These are phyloP conservation scores for Vitellaria paradoxa DNA, from an alignment of 179 eudicot species.

Conservation along the genomic window DNA sequence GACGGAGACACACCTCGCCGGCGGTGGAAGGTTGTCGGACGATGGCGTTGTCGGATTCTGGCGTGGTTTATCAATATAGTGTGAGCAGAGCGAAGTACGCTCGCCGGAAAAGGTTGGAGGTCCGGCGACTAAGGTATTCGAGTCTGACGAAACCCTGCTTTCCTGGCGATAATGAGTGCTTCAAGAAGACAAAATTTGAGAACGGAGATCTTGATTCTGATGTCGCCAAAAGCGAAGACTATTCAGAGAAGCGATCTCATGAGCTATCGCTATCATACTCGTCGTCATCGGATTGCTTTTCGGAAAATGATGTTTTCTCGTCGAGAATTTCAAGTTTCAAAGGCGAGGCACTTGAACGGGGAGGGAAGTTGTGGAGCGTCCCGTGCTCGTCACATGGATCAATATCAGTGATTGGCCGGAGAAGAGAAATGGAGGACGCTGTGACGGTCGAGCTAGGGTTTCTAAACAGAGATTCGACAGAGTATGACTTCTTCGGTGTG, in stretches of 20 bases:
- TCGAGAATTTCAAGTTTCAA: not conserved
- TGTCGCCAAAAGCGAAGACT: not conserved
- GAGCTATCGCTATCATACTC: not conserved
- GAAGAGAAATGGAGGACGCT: slow-evolving; percentile 37
- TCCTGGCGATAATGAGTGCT: no score
- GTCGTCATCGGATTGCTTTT: not conserved
- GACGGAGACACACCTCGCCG: not conserved
- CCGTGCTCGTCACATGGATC: slow-evolving; percentile 13
- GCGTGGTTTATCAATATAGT: not conserved
- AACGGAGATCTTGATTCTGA: not conserved
- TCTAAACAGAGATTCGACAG: not conserved
- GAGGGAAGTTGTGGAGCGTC: not conserved
- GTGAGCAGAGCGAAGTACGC: not conserved
- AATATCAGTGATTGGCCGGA: slow-evolving; percentile 20
- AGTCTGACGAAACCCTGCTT: not conserved
- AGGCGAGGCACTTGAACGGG: no score
- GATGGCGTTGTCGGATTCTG: not conserved
- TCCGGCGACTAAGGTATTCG: not conserved
- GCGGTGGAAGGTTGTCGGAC: not conserved
- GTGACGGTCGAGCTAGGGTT: slow-evolving; percentile 22
- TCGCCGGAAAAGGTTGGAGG: not conserved
- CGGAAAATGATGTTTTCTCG: not conserved
- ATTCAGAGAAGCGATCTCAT: not conserved
- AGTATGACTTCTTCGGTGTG: slow-evolving; percentile 24
- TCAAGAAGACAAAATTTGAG: not conserved